Evolutionary conservation across 257 asterid species (phyloP), one percentile per base, ranked within the genome.

Genomic region (Nicotiana tabacum): DNA sequence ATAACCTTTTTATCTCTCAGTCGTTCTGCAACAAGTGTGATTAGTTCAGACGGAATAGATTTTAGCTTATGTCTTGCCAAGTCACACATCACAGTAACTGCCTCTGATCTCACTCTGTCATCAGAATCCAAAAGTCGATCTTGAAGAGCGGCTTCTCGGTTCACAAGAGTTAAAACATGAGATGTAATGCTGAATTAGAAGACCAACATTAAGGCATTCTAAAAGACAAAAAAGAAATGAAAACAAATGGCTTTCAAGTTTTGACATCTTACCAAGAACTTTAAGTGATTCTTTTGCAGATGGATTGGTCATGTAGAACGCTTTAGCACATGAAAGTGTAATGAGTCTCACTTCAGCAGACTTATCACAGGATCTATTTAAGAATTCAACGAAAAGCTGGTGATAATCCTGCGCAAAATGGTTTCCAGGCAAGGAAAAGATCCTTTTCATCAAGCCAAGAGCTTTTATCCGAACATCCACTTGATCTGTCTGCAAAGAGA

Each of bases 401-500:
- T 87, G 94, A 87, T 93, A 92, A 85, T 91, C 91, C 83, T 72
- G 87, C 58, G 90, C 91, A 48, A 92, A n/a, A 53, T 85, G 83
- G 77, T 88, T 91, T 65, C 97, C 97, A 77, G 90, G 96, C 90
- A 90, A 77, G 77, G 88, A 82, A 70, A 93, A 84, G 79, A 93
- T 90, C 84, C 89, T 90, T 83, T 87, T 89, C 21, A 93, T 82
- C 86, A 93, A 82, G 76, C 90, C 89, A 32, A 95, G 91, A 88
- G 92, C 98, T 89, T 93, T 95, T 83, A 95, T 92, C 76, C 98
- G 94, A 77, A 89, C 97, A 92, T 93, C 98, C 83, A 95, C 97
- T 89, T 93, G 96, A 87, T 95, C 98, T 62, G 92, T 93, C 98
- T 95, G 96, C 92, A 88, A 90, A 87, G 80, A 56, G 81, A 27